phyloP scores from a whole-genome alignment of 352 stramenopile species.

The Sclerospora graminicola region DNA sequence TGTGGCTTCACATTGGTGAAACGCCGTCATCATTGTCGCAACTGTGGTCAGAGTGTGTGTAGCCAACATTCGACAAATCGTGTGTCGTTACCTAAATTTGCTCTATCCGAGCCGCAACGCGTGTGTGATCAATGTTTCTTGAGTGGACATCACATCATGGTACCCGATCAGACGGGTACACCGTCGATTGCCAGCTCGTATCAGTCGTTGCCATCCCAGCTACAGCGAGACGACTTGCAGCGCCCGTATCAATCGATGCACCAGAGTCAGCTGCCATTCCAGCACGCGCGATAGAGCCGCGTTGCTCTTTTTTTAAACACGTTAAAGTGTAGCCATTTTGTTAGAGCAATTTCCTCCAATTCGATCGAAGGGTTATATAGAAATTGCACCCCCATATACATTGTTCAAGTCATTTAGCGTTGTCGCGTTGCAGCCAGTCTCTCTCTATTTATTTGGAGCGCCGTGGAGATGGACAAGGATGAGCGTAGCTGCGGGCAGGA shows the following conservation, averaged over 20 bases:
- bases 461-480: conserved; percentile 10
- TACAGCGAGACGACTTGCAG: conserved; percentile 24
- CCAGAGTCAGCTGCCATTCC: conserved; percentile 25
- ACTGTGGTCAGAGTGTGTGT: conserved; percentile 71
- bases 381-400: conserved; percentile 17
- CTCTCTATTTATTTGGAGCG: not conserved
- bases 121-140: conserved; percentile 78
- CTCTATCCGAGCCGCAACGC: conserved; percentile 54
- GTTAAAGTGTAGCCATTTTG: conserved; percentile 19
- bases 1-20: conserved; percentile 53
- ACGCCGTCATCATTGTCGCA: conserved; percentile 75
- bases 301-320: not conserved
- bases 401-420: conserved; percentile 11
- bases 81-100: conserved; percentile 65
- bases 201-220: conserved; percentile 27
- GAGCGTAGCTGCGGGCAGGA: conserved; percentile 58
- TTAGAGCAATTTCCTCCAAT: conserved; percentile 8
- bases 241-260: conserved; percentile 25
- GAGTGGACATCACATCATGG: conserved; percentile 47
- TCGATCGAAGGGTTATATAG: conserved; percentile 15
- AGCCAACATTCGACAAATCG: conserved; percentile 68
- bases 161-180: conserved; percentile 14
- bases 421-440: not conserved
- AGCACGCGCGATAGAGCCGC: conserved; percentile 15
- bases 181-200: conserved; percentile 30